Conservation (phyloP, 2,329 filamentous ascomycete species). For the Colletotrichum sp. region DNA sequence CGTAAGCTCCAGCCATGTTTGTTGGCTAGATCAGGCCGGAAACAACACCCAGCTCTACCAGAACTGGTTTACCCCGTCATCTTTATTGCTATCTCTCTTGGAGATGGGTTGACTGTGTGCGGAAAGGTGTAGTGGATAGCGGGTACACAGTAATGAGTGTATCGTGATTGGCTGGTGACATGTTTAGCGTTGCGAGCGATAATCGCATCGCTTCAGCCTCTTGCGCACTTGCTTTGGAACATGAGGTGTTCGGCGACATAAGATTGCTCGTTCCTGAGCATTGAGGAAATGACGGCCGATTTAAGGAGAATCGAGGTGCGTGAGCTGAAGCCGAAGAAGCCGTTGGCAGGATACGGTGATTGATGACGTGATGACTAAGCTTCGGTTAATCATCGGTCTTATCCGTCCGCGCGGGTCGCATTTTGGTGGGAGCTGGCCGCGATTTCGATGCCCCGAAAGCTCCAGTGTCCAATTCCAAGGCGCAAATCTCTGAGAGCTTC, state of each 20-base stretch:
- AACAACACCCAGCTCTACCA: background rate
- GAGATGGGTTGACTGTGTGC: background rate
- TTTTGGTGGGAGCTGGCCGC: constrained; percentile 13
- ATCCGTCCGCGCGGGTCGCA: constrained; percentile 3
- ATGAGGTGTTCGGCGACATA: background rate
- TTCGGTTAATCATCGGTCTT: constrained; percentile 8
- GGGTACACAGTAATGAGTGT: background rate
- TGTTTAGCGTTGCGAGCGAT: background rate
- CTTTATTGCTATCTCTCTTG: background rate
- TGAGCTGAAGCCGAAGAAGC: background rate
- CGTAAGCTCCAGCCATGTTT: background rate
- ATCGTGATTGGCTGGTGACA: background rate
- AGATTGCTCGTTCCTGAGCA: background rate
- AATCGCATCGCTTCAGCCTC: background rate
- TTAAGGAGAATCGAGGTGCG: background rate
- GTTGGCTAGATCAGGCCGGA: background rate
- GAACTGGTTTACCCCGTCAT: background rate
- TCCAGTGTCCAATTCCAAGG: constrained; percentile 1
- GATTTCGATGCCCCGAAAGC: constrained; percentile 7
- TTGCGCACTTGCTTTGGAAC: background rate
- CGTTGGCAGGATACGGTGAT: background rate
- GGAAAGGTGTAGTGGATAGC: background rate
- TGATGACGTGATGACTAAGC: constrained; percentile 1
- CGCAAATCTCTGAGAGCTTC: constrained; percentile 19
- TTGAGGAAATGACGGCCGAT: background rate